Conservation (phyloP, 495 filamentous ascomycete genomes). For the Annulohypoxylon moriforme region DNA sequence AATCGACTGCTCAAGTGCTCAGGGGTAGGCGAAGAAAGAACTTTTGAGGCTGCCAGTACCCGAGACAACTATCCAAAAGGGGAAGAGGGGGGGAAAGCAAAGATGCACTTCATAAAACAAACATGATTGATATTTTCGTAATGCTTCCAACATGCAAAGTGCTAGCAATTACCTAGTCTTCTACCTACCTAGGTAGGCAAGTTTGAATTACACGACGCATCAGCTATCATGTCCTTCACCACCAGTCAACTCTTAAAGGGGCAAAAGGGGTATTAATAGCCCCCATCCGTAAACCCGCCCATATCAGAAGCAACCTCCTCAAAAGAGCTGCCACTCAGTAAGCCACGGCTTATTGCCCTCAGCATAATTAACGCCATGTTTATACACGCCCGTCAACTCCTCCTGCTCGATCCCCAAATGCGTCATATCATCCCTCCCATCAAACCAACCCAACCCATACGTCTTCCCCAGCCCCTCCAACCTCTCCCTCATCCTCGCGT, state of each 20-base stretch:
- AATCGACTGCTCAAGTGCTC: not conserved
- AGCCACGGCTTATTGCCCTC: slow-evolving; percentile 58
- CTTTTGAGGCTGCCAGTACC: not conserved
- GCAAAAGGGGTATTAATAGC: no score
- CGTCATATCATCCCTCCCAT: slow-evolving; percentile 69
- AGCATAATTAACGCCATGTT: slow-evolving; percentile 63
- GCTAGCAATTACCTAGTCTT: not conserved
- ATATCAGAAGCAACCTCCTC: not conserved
- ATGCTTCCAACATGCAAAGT: not conserved
- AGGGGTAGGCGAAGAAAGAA: not conserved
- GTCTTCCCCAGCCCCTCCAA: slow-evolving; percentile 67
- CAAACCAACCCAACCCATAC: slow-evolving; percentile 80
- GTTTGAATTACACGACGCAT: not conserved
- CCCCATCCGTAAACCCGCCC: no score
- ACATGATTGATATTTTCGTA: not conserved
- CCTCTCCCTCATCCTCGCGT: slow-evolving; percentile 64
- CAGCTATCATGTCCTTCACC: not conserved
- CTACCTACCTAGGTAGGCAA: not conserved
- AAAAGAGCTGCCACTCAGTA: slow-evolving; percentile 4
- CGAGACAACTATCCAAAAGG: not conserved
- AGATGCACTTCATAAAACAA: not conserved
- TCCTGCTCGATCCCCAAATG: slow-evolving; percentile 81
- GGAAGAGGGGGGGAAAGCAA: no score
- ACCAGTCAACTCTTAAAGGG: not conserved
- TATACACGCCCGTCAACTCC: slow-evolving; percentile 69